Evolutionary conservation across 352 stramenopile genomes (phyloP), one percentile per base, ranked within the genome.

Genomic region (Phytophthora pini): DNA sequence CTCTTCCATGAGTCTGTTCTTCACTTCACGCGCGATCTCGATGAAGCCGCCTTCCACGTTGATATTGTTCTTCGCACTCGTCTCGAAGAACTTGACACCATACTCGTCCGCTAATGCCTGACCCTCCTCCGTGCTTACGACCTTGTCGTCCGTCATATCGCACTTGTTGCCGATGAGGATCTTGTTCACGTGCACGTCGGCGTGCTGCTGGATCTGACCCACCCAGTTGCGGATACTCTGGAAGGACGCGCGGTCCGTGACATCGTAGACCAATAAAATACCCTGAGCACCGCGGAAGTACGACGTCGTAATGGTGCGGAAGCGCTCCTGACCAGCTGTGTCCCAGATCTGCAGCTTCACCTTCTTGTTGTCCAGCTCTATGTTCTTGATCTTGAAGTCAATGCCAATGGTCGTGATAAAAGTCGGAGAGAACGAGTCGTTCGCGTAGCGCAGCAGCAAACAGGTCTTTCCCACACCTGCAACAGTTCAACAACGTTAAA

Each of bases 91-190:
- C 78, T 97, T 96, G 72, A 98, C 93, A 49, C 93, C 93, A 62
- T 97, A 98, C 76, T 98, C 90, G 66, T 97, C 87, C 55, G 95
- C 95, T 80, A 98, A 88, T 85, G 92, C 86, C 74, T 97, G 87
- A 26, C 95, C 95, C 77, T 98, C 95, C 70, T 98, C 94, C 59
- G 87, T 97, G 74, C 87, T 98, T 65, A 98, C 93, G 46, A 97
- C 89, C 81, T 98, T 98, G 74, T 99, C 95, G 69, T 98, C 93
- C 49, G 95, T 93, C 85, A 99, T 98, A 96, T 99, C 97, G 72
- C 94, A 99, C 89, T 99, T 99, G 83, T 99, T 99, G 39, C 97
- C 98, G 61, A 99, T 98, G 55, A 99, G 77, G 70, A 99, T 99
- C 84, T 99, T 99, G 89, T 99, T 99, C 13, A 99, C 97, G 78